phyloP scores from a whole-genome alignment of 371 early-diverging fungal species.

The Lichtheimia corymbifera region DNA sequence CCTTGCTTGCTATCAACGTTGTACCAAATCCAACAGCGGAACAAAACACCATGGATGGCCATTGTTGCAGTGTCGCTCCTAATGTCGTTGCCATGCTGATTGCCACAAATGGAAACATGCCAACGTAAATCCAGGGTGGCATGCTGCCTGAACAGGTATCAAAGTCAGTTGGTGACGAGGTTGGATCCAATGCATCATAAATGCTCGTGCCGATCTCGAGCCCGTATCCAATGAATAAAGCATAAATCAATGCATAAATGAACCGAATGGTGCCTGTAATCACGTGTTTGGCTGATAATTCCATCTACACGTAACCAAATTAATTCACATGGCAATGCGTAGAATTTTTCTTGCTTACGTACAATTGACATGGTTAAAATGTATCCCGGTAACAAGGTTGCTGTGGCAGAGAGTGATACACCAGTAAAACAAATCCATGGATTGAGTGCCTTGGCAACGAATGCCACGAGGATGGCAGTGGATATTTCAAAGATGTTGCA shows the following conservation, averaged over 20 bases:
- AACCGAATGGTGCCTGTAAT: slow-evolving; percentile 79
- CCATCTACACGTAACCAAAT: slow-evolving; percentile 45
- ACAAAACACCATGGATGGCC: slow-evolving; percentile 35
- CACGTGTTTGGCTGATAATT: slow-evolving; percentile 76
- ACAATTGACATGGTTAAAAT: slow-evolving; percentile 71
- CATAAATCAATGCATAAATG: slow-evolving; percentile 71
- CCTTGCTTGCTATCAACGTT: slow-evolving; percentile 27
- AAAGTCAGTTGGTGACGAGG: slow-evolving; percentile 22
- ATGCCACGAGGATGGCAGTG: slow-evolving; percentile 20
- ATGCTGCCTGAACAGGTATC: slow-evolving; percentile 22
- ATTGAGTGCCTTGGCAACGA: slow-evolving; percentile 26
- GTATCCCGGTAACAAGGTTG: slow-evolving; percentile 68
- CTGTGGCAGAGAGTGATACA: slow-evolving; percentile 34
- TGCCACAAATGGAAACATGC: slow-evolving; percentile 33
- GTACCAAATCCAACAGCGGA: slow-evolving; percentile 31
- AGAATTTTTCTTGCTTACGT: neutral
- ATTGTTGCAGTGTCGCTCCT: slow-evolving; percentile 36
- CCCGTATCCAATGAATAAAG: slow-evolving; percentile 75
- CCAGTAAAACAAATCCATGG: slow-evolving; percentile 33
- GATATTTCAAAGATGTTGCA: slow-evolving; percentile 57
- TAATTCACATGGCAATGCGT: too few species aligned
- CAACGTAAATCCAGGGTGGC: slow-evolving; percentile 34
- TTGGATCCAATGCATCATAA: slow-evolving; percentile 37
- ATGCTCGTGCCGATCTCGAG: slow-evolving; percentile 64
- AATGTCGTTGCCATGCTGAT: slow-evolving; percentile 36